These are phyloP conservation scores for Tylopilus microsporus DNA, from an alignment of 1,284 basidiomycete genomes.

Conservation along the genomic window DNA sequence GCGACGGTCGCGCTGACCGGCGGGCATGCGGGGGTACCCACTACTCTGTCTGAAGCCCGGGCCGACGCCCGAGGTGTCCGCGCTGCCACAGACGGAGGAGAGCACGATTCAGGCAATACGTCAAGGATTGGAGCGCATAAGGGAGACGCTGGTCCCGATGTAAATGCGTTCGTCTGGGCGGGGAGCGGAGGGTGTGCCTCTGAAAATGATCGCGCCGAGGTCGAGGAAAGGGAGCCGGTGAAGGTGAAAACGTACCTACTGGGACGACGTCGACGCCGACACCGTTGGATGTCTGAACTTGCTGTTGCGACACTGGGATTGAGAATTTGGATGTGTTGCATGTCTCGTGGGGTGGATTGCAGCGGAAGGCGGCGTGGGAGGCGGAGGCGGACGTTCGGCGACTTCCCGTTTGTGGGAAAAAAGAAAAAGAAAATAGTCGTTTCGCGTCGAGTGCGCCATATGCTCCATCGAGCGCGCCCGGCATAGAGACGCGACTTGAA, in stretches of 20 bases:
- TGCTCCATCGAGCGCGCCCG: too few relatives aligned
- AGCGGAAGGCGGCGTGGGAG: slow-evolving; percentile 68
- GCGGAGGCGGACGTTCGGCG: too few relatives aligned
- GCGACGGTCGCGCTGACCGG: too few relatives aligned
- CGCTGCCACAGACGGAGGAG: slow-evolving; percentile 47
- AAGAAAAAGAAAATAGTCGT: too few relatives aligned
- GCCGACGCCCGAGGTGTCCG: too few relatives aligned
- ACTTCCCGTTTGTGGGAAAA: too few relatives aligned
- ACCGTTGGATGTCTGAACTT: slow-evolving; percentile 55
- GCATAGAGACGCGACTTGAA: too few relatives aligned
- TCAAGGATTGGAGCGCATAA: slow-evolving; percentile 55
- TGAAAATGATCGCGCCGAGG: too few relatives aligned
- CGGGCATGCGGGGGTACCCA: too few relatives aligned
- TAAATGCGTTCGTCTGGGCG: slow-evolving; percentile 49
- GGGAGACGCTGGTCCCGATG: slow-evolving; percentile 47
- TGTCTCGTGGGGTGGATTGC: slow-evolving; percentile 43
- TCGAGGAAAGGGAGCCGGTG: not conserved
- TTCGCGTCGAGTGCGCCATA: too few relatives aligned
- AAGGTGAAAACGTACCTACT: not conserved
- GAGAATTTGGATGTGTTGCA: slow-evolving; percentile 57
- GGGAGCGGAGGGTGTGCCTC: not conserved
- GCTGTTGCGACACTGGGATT: slow-evolving; percentile 47
- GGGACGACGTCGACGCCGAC: slow-evolving; percentile 5
- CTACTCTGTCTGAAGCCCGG: too few relatives aligned
- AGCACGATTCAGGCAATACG: slow-evolving; percentile 53